These are phyloP conservation scores for Quercus variabilis DNA, from an alignment of 306 rosid genomes.

Conservation along the genomic window DNA sequence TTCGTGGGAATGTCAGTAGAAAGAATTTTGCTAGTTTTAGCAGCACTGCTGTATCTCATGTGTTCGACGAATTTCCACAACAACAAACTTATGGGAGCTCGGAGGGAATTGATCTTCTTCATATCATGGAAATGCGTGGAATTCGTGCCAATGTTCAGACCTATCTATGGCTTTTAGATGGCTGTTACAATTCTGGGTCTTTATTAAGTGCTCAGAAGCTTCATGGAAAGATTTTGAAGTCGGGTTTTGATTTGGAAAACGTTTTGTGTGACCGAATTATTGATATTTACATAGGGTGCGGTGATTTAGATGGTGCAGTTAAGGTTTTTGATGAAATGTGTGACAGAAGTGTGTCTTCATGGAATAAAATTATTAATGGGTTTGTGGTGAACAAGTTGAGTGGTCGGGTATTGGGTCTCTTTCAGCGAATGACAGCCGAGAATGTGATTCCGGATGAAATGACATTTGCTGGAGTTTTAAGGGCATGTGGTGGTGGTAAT, in stretches of 20 bases:
- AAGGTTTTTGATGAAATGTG: conserved; percentile 62
- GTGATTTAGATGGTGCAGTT: conserved; percentile 40
- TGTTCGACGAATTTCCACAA: conserved; percentile 22
- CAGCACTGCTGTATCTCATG: conserved; percentile 32
- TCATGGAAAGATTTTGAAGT: conserved; percentile 65
- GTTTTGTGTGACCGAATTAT: conserved; percentile 43
- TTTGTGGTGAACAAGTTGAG: conserved; percentile 35
- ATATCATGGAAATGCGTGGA: conserved; percentile 61
- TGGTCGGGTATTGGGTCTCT: conserved; percentile 35
- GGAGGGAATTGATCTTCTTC: conserved; percentile 46
- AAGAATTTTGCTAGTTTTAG: conserved; percentile 37
- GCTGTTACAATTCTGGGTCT: conserved; percentile 48
- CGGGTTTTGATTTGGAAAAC: conserved; percentile 50
- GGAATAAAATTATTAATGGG: conserved; percentile 60
- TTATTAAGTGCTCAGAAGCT: conserved; percentile 48
- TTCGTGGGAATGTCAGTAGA: conserved; percentile 15
- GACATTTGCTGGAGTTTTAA: conserved; percentile 56
- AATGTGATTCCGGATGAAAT: conserved; percentile 45
- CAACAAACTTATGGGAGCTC: conserved; percentile 27
- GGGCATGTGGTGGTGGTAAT: conserved; percentile 51
- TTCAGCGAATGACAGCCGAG: conserved; percentile 44
- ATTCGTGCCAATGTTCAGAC: conserved; percentile 71
- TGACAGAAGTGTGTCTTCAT: conserved; percentile 37
- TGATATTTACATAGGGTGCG: conserved; percentile 43
- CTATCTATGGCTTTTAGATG: conserved; percentile 68